These are phyloP conservation scores for Durio zibethinus DNA, from an alignment of 345 rosid species.

Conservation along the genomic window DNA sequence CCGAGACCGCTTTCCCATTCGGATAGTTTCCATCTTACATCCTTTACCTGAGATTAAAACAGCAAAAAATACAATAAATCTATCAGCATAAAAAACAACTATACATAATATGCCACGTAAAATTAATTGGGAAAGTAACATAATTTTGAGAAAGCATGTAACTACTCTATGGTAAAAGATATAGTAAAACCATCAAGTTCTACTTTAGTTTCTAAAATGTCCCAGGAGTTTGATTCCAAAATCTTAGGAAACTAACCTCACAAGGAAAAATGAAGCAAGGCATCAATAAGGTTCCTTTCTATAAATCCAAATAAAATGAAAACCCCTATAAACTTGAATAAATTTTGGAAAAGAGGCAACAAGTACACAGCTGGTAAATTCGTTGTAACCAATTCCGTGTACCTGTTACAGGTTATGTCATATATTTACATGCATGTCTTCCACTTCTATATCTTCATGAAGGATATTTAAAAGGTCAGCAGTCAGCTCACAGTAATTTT, in stretches of 20 bases:
- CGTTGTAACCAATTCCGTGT: neutral
- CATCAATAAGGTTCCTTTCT: neutral
- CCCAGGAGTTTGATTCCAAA: neutral
- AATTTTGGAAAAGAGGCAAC: neutral
- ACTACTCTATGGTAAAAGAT: neutral
- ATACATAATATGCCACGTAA: neutral
- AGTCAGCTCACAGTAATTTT: neutral
- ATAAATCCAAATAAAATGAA: neutral
- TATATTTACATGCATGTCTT: neutral
- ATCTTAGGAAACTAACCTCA: neutral
- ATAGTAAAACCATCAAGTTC: neutral
- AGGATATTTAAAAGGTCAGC: neutral
- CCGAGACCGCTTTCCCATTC: conserved; percentile 34
- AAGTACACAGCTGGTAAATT: neutral
- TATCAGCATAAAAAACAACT: neutral
- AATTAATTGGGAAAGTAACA: neutral
- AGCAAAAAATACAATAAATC: conserved; percentile 17
- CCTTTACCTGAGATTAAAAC: conserved; percentile 30
- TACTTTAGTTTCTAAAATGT: neutral
- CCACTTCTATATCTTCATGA: neutral
- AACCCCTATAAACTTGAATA: neutral
- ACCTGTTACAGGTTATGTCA: neutral
- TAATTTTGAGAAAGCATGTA: neutral
- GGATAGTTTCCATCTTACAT: conserved; percentile 26
- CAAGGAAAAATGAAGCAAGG: neutral